phyloP scores from a whole-genome alignment of 148 eudicot species.

The Simmondsia chinensis region DNA sequence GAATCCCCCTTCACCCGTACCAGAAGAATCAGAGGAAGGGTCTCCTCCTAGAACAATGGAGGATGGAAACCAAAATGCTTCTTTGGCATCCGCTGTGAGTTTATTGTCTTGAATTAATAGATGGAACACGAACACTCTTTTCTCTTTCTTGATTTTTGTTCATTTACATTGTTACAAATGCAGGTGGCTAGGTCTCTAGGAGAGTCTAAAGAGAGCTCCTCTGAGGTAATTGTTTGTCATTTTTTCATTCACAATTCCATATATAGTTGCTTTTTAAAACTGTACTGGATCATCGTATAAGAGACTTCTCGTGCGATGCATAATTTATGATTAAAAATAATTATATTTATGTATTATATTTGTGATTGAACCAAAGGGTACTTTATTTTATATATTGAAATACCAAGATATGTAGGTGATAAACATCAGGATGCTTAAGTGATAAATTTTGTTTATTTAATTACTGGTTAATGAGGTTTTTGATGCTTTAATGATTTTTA shows the following conservation, averaged over 20 bases:
- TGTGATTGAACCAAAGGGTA: no score
- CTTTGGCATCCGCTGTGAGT: slow-evolving; percentile 54
- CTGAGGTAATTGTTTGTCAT: slow-evolving; percentile 44
- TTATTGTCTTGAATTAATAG: not conserved
- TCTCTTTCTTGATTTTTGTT: not conserved
- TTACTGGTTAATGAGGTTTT: no score
- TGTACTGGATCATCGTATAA: no score
- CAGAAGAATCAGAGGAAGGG: slow-evolving; percentile 87
- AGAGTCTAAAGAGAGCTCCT: slow-evolving; percentile 38
- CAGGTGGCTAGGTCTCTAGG: slow-evolving; percentile 46
- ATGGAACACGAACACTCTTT: not conserved
- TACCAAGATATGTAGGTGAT: no score
- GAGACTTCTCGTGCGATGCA: no score
- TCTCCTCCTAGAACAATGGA: slow-evolving; percentile 67
- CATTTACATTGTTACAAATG: not conserved
- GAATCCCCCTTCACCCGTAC: slow-evolving; percentile 94
- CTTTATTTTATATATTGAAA: no score
- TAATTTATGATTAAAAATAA: no score
- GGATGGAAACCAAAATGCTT: slow-evolving; percentile 36
- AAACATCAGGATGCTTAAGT: no score
- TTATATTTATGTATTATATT: no score
- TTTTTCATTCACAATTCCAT: not conserved
- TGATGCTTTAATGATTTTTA: no score
- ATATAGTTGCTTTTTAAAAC: not conserved
- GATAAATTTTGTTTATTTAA: no score